Base-by-base conservation (phyloP, 2,329 filamentous ascomycete genomes). In the Botrytis sinoallii region DNA sequence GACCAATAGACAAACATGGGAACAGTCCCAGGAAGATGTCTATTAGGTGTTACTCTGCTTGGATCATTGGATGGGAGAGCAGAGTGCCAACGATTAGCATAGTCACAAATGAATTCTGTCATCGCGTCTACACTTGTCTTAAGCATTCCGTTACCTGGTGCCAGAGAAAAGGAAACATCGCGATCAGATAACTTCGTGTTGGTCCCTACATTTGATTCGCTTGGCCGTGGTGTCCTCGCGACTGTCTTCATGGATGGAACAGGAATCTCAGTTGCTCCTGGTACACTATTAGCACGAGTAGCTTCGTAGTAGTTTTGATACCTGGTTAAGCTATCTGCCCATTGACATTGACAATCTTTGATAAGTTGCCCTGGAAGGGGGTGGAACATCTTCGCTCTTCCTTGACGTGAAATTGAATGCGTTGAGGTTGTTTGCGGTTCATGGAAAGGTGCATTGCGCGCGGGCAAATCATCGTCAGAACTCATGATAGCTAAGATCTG, bases 51-150 rank as follows among this genome's bases (percentile, higher is more conserved):
- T 20, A 32, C 4, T 40, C 3, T 12, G 22, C 16, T 20, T 52
- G 14, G 35, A 32, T 65, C 59, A 22, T 8, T 40, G 12, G 32
- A 65, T 42, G 69, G 22, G 14, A 48, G 40, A n/a, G 40, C 9
- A 38, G 60, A 71, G 29, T 71, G 59, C 69, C 69, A 71, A 52
- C 69, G 59, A 38, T 71, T 71, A 16, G 69, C 69, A 29, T 71
- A 71, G 32, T 71, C 69, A 22, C 57, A 64, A 20, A 71, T 71
- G n/a, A 65, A 65, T n/a, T 71, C 69, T 10, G 64, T 32, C 57
- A 64, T 65, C 7, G 18, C 59, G 7, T 65, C 12, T 7, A 46
- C 9, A 38, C 59, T 65, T 9, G 16, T 22, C 20, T 12, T 40
- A 16, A 40, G 44, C 1, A 65, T 48, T 65, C 57, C 69, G 35